Base-by-base conservation (phyloP, 1,139 yeast genomes). In the Arxiozyma bovina region DNA sequence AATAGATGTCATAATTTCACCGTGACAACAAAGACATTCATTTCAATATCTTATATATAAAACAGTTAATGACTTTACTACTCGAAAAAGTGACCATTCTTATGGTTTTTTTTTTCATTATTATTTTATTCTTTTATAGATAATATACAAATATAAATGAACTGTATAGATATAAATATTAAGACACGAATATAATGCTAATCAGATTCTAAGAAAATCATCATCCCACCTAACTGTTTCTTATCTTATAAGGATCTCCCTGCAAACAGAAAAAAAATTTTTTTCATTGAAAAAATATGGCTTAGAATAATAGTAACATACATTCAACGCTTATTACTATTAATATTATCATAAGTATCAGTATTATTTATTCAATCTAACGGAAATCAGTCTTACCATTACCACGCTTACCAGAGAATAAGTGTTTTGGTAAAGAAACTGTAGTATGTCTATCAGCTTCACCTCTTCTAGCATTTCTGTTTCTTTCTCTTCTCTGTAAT, bases 321-420 rank as follows among this genome's bases (percentile, higher is more conserved):
- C 17, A 6, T 8, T 11, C n/a, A 45, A 22, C 12, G 30, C 30
- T 11, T 27, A 27, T 27, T 27, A 27, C 11, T 27, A 27, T 7
- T 27, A 7, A 8, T 27, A 27, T 27, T 7, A 27, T 27, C 9
- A 43, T n/a, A 6, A 22, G n/a, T 17, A 5, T 45, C 11, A 9
- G 34, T 15, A 12, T 34, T 34, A 34, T 43, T 27, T 22, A 27
- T 20, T 20, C 21, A 18, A 34, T 34, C 42, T 63, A 73, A 72
- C 77, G 76, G 72, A 70, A 73, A 72, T 85, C 93, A 61, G 87
- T 86, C 68, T 85, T 85, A 71, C 96, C 96, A 70, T 82, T 82
- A 77, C 96, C 93, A 77, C 97, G 84, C 80, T 94, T 93, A 75
- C 99, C 99, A 68, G 91, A 77, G 77, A 85, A 87, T 79, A 93